These are phyloP conservation scores for Xerocomus spinulosus DNA, from an alignment of 768 basidiomycete species.

Conservation along the genomic window DNA sequence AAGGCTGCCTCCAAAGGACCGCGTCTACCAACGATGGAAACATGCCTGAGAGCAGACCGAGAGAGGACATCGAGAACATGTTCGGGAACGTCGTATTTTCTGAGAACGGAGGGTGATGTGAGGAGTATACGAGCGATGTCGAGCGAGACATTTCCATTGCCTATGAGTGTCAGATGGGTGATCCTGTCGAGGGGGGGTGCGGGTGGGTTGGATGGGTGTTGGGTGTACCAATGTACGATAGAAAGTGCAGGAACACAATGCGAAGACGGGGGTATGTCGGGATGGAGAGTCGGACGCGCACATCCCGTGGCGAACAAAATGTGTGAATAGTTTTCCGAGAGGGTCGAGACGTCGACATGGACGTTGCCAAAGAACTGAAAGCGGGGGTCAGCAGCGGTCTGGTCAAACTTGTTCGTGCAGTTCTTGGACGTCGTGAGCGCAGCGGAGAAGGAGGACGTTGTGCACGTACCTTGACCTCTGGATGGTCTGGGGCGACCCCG, in stretches of 20 bases:
- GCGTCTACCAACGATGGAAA: constrained; percentile 80
- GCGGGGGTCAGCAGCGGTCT: constrained; percentile 69
- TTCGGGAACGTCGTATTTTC: constrained; percentile 73
- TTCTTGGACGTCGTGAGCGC: constrained; percentile 52
- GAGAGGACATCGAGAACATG: constrained; percentile 65
- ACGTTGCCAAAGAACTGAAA: constrained; percentile 93
- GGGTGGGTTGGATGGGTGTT: constrained; percentile 66
- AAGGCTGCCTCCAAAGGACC: constrained; percentile 89
- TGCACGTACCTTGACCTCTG: constrained; percentile 80
- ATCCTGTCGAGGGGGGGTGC: constrained; percentile 62
- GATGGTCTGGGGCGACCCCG: constrained; percentile 97
- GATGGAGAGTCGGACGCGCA: constrained; percentile 56
- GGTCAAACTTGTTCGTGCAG: constrained; percentile 93
- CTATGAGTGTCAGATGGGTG: constrained; percentile 77
- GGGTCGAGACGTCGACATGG: constrained; percentile 50
- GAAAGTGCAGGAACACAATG: constrained; percentile 70
- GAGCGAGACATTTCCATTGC: constrained; percentile 92
- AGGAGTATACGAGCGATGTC: constrained; percentile 91
- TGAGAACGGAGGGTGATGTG: constrained; percentile 56
- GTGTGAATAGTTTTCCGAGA: constrained; percentile 77
- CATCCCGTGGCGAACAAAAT: constrained; percentile 87
- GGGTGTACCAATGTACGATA: constrained; percentile 96
- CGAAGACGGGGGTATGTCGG: constrained; percentile 43
- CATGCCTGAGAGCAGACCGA: constrained; percentile 60
- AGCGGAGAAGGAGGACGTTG: neutral